These are phyloP conservation scores for Dictyostelium brefeldianum DNA, from an alignment of 78 protist genomes.

Conservation along the genomic window DNA sequence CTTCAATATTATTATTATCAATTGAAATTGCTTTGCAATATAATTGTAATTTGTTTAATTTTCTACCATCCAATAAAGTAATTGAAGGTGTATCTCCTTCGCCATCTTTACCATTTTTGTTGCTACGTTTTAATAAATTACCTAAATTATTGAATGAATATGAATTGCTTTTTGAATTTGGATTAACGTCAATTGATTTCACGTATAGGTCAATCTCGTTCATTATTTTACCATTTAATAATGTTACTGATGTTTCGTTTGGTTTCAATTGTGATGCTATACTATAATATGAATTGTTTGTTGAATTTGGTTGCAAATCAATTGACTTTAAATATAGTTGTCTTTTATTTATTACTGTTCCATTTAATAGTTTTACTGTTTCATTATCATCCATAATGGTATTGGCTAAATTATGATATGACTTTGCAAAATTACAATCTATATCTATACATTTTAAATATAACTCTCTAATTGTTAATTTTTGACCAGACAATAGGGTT, in stretches of 20 bases:
- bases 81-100: not conserved
- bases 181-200: conserved; percentile 8
- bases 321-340: not conserved
- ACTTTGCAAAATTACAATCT: not conserved
- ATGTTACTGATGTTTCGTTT: not conserved
- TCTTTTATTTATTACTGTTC: not conserved
- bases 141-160: not conserved
- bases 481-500: not conserved
- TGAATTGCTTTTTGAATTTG: not conserved
- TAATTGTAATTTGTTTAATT: not conserved
- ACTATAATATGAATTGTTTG: not conserved
- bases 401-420: conserved; percentile 2
- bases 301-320: not conserved
- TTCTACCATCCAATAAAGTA: not conserved
- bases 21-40: not conserved
- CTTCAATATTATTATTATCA: not conserved
- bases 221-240: conserved; percentile 29
- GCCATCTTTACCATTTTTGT: not conserved
- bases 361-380: not conserved
- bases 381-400: not conserved
- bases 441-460: conserved; percentile 4
- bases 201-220: not conserved
- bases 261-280: not conserved
- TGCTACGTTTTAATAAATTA: not conserved
- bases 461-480: not conserved